These are phyloP conservation scores for Ganoderma meredithae DNA, from an alignment of 1,284 basidiomycete genomes.

Conservation along the genomic window DNA sequence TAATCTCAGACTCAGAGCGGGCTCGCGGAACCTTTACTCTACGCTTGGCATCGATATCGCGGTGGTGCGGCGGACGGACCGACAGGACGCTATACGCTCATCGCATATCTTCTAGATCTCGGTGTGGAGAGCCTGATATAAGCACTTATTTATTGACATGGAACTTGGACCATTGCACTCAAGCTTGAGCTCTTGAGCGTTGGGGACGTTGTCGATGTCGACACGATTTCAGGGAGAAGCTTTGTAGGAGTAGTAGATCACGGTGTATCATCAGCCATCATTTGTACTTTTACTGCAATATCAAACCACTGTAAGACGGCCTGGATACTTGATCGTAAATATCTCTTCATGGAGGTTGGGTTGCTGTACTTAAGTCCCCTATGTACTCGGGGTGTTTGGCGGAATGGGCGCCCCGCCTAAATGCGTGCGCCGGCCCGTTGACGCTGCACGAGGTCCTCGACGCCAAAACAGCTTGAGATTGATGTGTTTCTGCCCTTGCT, in stretches of 20 bases:
- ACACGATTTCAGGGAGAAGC: neutral
- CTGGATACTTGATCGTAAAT: neutral
- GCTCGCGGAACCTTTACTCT: neutral
- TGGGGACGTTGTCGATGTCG: neutral
- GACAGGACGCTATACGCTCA: neutral
- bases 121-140: neutral
- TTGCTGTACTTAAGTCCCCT: too few relatives aligned
- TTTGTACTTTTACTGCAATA: slow-evolving; percentile 5
- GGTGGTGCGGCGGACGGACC: neutral
- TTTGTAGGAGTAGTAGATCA: slow-evolving; percentile 1
- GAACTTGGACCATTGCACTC: neutral
- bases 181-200: neutral
- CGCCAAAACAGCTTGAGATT: neutral
- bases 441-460: neutral
- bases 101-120: neutral
- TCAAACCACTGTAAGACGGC: neutral
- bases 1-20: neutral
- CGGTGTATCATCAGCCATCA: slow-evolving; percentile 3
- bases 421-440: neutral
- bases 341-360: neutral
- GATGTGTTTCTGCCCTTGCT: neutral
- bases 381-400: neutral
- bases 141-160: neutral
- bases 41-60: neutral
- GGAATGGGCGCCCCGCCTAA: neutral